Percentiles rank a stretch among this genome's conserved stretches.
Evolutionary conservation across 2,329 filamentous ascomycete species (phyloP).

Genomic region (Trichoderma sp.): DNA sequence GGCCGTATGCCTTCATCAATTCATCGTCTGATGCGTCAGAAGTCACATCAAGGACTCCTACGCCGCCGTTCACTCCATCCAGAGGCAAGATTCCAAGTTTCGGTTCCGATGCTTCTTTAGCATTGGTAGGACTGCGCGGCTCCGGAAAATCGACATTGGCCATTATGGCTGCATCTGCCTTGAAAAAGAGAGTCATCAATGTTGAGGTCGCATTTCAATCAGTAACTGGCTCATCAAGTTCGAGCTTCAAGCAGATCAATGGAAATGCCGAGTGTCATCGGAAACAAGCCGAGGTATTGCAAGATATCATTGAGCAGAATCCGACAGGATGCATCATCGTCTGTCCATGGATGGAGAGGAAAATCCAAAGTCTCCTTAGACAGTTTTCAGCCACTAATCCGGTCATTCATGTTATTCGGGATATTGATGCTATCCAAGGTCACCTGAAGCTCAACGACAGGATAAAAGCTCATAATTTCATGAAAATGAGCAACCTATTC

Average conservation of each 20-base stretch:
- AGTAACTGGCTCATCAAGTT: neutral
- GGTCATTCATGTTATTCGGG: neutral
- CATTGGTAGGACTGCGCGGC: neutral
- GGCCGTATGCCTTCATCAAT: neutral
- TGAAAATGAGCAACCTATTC: slow-evolving; percentile 17
- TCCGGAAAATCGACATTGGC: slow-evolving; percentile 15
- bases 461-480: neutral
- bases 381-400: slow-evolving; percentile 14
- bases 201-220: slow-evolving; percentile 5
- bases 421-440: neutral
- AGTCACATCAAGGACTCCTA: slow-evolving; percentile 4
- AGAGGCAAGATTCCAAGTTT: slow-evolving; percentile 1
- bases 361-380: neutral
- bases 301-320: neutral
- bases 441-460: neutral
- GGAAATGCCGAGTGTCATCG: neutral
- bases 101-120: slow-evolving; percentile 5
- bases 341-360: slow-evolving; percentile 18
- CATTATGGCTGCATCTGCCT: slow-evolving; percentile 6
- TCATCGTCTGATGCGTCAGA: neutral
- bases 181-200: slow-evolving; percentile 16
- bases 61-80: neutral
- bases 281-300: neutral
- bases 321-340: slow-evolving; percentile 10
- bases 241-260: slow-evolving; percentile 3